Base-by-base conservation (phyloP, 1,139 yeast species). In the Protomyces macrosporus region DNA sequence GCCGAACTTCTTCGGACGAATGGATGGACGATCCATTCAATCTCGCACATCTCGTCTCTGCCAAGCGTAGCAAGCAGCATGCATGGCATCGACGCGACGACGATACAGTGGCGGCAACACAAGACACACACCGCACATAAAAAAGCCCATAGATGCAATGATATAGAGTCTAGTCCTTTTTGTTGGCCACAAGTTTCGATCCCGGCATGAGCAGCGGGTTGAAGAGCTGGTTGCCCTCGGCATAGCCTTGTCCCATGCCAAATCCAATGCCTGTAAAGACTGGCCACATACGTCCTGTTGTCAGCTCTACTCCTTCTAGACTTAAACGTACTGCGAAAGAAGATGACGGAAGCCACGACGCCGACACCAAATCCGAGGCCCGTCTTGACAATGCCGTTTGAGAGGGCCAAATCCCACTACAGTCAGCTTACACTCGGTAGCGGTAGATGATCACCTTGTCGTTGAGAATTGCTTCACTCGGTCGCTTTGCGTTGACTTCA, bases 331-430 rank as follows among this genome's bases (percentile, higher is more conserved):
- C 98, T 89, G 76, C 82, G 88, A 81, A 93, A 93, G 64, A 93
- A 77, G 68, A 95, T 78, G 58, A 91, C 95, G n/a, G 97, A 89
- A 48, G 95, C 88, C 66, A 91, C 82, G 55, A 95, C 96, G 77
- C 99, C 99, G 59, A 88, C 95, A 68, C 98, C 98, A 70, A 95
- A 87, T 63, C 99, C 98, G 70, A 95, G 82, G n/a, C 97, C 97
- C 72, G 97, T 87, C 78, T 93, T 93, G 71, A 95, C 96, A 71
- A 95, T 81, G 68, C 95, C 85, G 79, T 95, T 95, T 68, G 98
- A 90, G 73, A 95, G 82, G 65, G 91, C 97, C 69, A 91, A 90
- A 75, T 95, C 99, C 98, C 98, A 95, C 82, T 84, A 66, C 45
- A 30, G n/a, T 16, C 5, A 35, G 36, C 14, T 9, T 12, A 36